Evolutionary conservation across 2,329 filamentous ascomycete species (phyloP).

Genomic region (Corniculantispora saksenae): DNA sequence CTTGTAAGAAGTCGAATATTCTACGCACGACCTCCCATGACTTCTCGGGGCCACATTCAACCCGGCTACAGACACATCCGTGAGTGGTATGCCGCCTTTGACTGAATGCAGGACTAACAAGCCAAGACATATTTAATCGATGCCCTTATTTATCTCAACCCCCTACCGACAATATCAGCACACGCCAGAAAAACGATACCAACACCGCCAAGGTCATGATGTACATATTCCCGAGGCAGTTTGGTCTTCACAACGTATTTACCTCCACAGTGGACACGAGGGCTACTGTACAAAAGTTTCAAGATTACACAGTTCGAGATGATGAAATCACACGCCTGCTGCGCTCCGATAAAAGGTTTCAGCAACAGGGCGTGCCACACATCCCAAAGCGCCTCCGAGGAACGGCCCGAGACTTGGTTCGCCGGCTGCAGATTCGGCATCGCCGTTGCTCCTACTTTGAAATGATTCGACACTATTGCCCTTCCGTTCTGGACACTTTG

Average conservation of each 20-base stretch:
- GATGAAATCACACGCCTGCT: slow-evolving; percentile 64
- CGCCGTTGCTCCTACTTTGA: slow-evolving; percentile 75
- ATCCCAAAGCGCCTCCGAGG: slow-evolving; percentile 72
- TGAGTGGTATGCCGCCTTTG: slow-evolving; percentile 45
- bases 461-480: slow-evolving; percentile 80
- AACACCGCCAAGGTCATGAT: slow-evolving; percentile 76
- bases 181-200: slow-evolving; percentile 29
- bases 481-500: slow-evolving; percentile 40
- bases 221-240: slow-evolving; percentile 92
- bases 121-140: slow-evolving; percentile 77
- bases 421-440: slow-evolving; percentile 70
- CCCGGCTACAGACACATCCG: slow-evolving; percentile 81
- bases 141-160: slow-evolving; percentile 40
- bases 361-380: slow-evolving; percentile 29
- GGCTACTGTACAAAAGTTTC: slow-evolving; percentile 72
- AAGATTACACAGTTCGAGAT: slow-evolving; percentile 84
- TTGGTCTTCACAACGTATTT: slow-evolving; percentile 90
- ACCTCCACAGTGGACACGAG: slow-evolving; percentile 64
- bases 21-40: slow-evolving; percentile 75
- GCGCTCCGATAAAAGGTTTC: slow-evolving; percentile 19
- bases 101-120: slow-evolving; percentile 22
- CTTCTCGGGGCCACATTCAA: slow-evolving; percentile 64
- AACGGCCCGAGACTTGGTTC: slow-evolving; percentile 57
- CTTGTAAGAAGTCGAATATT: slow-evolving; percentile 84
- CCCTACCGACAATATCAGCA: background rate